Base-by-base conservation (phyloP, 1,139 yeast species). In the Debaryomycetaceae sp. region DNA sequence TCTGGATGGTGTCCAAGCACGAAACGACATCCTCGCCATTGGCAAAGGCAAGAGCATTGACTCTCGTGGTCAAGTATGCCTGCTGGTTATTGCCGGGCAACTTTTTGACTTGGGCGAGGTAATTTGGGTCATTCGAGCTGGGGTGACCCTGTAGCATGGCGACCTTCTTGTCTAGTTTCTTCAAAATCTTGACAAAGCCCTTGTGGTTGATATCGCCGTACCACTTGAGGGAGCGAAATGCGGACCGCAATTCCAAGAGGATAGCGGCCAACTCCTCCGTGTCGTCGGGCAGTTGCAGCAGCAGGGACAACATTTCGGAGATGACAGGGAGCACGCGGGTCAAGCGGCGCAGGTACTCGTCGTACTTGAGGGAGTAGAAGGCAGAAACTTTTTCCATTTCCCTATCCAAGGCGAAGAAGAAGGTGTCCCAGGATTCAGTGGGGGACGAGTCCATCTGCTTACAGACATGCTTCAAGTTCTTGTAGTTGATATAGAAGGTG, bases 121-220 rank as follows among this genome's bases (percentile, higher is more conserved):
- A 27, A 28, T 32, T 32, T 13, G 13, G 36, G 24, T 27, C 10
- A 25, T 38, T 39, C 29, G 33, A 23, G 12, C 30, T 20, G 5
- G 23, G 11, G 6, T 13, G 22, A 13, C 13, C 24, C 7, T 22
- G 6, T 7, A 24, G 18, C 8, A 7, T 8, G 4, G 44, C 38
- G 32, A 79, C 64, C 49, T 85, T 85, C 58, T 90, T 90, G 51
- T 90, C 97, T 41, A 86, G 66, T 46, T 86, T 86, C 58, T 90
- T 90, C 48, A 90, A 62, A 39, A 90, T 90, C 58, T 90, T 90
- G 33, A 76, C 69, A 45, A 86, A 81, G 0, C 95, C 98, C 37
- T 90, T 77, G 49, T 81, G 85, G 58, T 90, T 90, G 44, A 87
- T 70, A 44, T 87, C 97, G 13, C 94, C 93, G 51, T 74, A 90